Base-by-base conservation (phyloP, 2,329 filamentous ascomycete genomes). In the Aspergillus sergii region DNA sequence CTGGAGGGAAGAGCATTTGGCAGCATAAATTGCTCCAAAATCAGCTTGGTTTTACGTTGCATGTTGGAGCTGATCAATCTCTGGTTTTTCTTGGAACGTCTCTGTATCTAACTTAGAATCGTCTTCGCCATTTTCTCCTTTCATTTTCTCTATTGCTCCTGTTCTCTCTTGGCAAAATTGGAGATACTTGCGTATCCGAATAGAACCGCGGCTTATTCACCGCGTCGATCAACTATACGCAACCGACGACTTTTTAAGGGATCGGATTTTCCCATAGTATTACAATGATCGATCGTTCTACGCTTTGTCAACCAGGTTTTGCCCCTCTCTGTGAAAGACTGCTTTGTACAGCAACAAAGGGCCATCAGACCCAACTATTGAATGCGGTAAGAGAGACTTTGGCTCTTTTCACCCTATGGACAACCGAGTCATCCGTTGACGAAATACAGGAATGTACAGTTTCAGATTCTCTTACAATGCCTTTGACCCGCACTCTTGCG, bases 1-100 rank as follows among this genome's bases (percentile, higher is more conserved):
- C 61, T 59, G 65, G 67, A 66, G 58, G 53, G 60, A 60, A 60
- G 63, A 65, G 63, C 61, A 63, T 67, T 63, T 64, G 65, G 59
- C 63, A 68, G 68, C 65, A 70, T 67, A 64, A 61, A 58, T 64
- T 63, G 59, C 59, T 64, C 46, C 53, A 58, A 58, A 59, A 43
- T 62, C 55, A 64, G 63, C 41, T 62, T 61, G 50, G 41, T 65
- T 59, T 56, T 66, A 64, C 55, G 57, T 61, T 59, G 62, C 66
- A 66, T 70, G 59, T 66, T 59, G 62, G 62, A 59, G 55, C 62
- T 57, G 54, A 61, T n/a, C 58, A 39, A 61, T 21, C 48, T 62
- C 23, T 48, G 6, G 21, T 48, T 26, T 55, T 60, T 50, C 55
- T 45, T 23, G 58, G 46, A 56, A 59, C 62, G 30, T 45, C 32